Base-by-base conservation (phyloP, 2,329 filamentous ascomycete species). In the Botrytis squamosa region DNA sequence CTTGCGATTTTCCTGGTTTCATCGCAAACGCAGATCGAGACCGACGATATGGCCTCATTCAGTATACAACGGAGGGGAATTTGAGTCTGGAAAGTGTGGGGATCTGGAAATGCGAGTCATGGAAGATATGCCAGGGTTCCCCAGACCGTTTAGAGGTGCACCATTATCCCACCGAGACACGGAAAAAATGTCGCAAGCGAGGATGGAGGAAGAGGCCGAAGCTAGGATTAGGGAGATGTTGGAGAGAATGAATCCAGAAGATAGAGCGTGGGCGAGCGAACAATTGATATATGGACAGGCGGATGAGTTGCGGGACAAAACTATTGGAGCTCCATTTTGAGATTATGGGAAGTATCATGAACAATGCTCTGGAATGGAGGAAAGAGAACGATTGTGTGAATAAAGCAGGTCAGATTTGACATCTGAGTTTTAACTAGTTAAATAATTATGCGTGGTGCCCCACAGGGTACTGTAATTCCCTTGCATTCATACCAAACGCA, bases 201-300 rank as follows among this genome's bases (percentile, higher is more conserved):
- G 70, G 20, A 69, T 73, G 40, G 71, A 73, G 33, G 71, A 73
- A 33, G 71, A 73, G 65, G 64, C 71, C 4, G 71, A 73, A 63
- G 29, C 65, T 6, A 69, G 33, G 33, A 73, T 73, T 38, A 69
- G 71, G 33, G 64, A 69, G 7, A 73, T 73, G 71, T 12, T 73
- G 33, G 71, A 73, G 64, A 69, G 71, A 16, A 73, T 73, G 71
- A 70, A 62, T 52, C 71, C 71, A 16, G 71, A 62, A 33, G 71
- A 73, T 49, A 73, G 71, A 18, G 71, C 64, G 8, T 69, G 71
- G 71, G 71, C 71, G 25, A 69, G 64, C 38, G 71, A 73, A 66
- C 49, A 73, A 52, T 70, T 73, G 65, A 73, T 73, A 60, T 73
- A 73, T 44, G 71, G 71, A 25, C 40, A 73, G 18, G 42, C 52